A percentile compares a stretch with the other conserved stretches of the same genome.
These are phyloP conservation scores for Posidonia oceanica DNA, from an alignment of 116 monocot species.

Conservation along the genomic window DNA sequence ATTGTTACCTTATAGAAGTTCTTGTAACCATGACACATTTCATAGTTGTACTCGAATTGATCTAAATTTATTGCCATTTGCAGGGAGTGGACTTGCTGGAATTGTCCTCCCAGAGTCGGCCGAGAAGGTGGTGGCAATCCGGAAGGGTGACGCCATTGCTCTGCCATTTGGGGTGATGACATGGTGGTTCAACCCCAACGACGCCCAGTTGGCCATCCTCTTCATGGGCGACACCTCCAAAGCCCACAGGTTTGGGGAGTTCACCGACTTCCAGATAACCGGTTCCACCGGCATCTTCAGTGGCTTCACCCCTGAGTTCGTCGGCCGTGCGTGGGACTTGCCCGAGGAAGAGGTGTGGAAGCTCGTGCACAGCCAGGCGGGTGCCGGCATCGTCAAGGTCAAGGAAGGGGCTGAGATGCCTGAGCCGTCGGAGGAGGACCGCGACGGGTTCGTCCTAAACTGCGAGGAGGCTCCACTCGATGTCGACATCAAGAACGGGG, in stretches of 20 bases:
- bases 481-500: slow-evolving; percentile 56
- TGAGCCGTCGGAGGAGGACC: slow-evolving; percentile 22
- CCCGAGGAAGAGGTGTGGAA: slow-evolving; percentile 27
- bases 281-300: slow-evolving; percentile 72
- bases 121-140: slow-evolving; percentile 63
- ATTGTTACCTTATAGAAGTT: too few relatives aligned
- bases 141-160: slow-evolving; percentile 64
- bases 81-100: slow-evolving; percentile 55
- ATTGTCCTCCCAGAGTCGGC: slow-evolving; percentile 51
- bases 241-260: slow-evolving; percentile 49
- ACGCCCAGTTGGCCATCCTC: slow-evolving; percentile 48
- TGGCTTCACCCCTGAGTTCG: slow-evolving; percentile 73
- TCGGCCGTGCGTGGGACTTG: slow-evolving; percentile 65
- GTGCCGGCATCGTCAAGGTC: slow-evolving; percentile 38
- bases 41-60: too few relatives aligned
- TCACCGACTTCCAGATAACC: slow-evolving; percentile 77
- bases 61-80: too few relatives aligned
- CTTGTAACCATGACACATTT: too few relatives aligned
- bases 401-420: slow-evolving; percentile 38
- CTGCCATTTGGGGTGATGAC: slow-evolving; percentile 76
- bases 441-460: slow-evolving; percentile 59
- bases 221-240: slow-evolving; percentile 91
- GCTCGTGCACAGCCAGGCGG: slow-evolving; percentile 35
- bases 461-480: slow-evolving; percentile 73
- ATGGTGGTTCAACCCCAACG: slow-evolving; percentile 80